Evolutionary conservation across 2,329 filamentous ascomycete species (phyloP).

Genomic region (Arthrobotrys iridis): DNA sequence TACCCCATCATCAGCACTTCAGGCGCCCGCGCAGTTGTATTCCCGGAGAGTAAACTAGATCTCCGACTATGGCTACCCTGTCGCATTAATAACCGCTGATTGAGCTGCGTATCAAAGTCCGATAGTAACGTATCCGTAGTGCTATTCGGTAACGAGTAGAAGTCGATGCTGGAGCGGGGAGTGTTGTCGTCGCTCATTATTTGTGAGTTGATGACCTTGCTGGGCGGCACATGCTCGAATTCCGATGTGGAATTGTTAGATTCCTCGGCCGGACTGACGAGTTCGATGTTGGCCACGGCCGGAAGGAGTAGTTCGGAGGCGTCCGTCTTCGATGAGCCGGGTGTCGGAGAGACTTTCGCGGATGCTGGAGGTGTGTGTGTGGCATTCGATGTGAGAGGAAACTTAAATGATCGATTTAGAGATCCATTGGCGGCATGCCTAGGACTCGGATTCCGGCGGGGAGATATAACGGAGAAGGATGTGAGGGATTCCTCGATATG

Average conservation of each 20-base stretch:
- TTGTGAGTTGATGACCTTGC: constrained; percentile 64
- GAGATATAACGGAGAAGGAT: constrained; percentile 47
- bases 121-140: constrained; percentile 93
- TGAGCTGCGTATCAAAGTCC: constrained; percentile 73
- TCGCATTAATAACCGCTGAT: constrained; percentile 67
- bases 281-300: constrained; percentile 57
- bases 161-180: constrained; percentile 89
- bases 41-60: constrained; percentile 57
- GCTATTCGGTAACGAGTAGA: constrained; percentile 93
- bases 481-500: constrained; percentile 53
- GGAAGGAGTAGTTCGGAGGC: constrained; percentile 54
- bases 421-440: constrained; percentile 46
- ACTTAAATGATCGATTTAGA: constrained; percentile 66
- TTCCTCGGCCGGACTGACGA: constrained; percentile 62
- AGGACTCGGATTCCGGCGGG: constrained; percentile 28
- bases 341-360: constrained; percentile 55
- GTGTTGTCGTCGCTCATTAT: constrained; percentile 76
- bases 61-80: constrained; percentile 59
- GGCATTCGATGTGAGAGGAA: constrained; percentile 64
- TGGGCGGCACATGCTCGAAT: constrained; percentile 57
- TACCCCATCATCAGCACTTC: constrained; percentile 98
- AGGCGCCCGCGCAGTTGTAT: constrained; percentile 64
- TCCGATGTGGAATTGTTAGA: constrained; percentile 59
- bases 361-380: constrained; percentile 12
- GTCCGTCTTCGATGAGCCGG: constrained; percentile 56